Evolutionary conservation across 73 alveolate genomes (phyloP).

Genomic region (Tetrahymena thermophila): DNA sequence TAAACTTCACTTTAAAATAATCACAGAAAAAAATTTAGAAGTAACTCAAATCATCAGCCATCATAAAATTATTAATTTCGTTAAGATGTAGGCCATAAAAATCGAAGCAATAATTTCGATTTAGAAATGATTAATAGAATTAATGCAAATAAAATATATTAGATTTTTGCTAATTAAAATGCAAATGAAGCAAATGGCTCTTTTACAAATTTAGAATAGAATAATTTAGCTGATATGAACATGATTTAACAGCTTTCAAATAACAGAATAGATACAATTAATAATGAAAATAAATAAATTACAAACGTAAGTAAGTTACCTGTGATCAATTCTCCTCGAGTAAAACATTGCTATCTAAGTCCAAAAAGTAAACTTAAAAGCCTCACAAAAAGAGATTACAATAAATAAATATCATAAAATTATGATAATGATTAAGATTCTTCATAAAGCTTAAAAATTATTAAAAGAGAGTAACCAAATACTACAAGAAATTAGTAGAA

Average conservation of each 20-base stretch:
- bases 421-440: not conserved
- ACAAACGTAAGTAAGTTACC: not conserved
- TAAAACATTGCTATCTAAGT: not conserved
- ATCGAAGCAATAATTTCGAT: not conserved
- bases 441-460: not conserved
- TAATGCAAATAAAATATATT: not conserved
- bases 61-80: not conserved
- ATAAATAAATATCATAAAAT: not conserved
- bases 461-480: not conserved
- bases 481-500: not conserved
- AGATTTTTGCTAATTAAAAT: not conserved
- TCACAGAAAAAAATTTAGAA: not conserved
- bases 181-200: not conserved
- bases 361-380: not conserved
- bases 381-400: not conserved
- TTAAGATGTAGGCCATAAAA: not conserved
- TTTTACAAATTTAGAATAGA: not conserved
- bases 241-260: not conserved
- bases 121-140: not conserved
- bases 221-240: not conserved
- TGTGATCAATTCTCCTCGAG: not conserved
- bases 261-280: not conserved
- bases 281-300: not conserved
- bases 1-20: not conserved
- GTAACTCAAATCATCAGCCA: not conserved